A percentile compares a stretch with the other conserved stretches of the same genome.
Conservation (phyloP, 78 protist species). For the Emiliania huxleyi region DNA sequence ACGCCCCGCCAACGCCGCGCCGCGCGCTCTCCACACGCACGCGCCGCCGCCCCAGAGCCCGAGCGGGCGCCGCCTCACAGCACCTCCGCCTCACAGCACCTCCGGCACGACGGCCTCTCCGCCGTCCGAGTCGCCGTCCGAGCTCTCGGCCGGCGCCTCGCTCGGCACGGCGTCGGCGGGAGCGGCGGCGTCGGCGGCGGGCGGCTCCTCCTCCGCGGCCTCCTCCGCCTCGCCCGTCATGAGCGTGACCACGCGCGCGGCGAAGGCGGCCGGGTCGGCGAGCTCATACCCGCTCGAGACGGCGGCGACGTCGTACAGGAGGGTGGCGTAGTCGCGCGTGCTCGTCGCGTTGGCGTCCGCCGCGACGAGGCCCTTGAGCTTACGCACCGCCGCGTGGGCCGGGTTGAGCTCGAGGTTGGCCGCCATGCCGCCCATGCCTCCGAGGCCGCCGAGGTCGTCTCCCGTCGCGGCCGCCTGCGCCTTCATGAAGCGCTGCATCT, state of each 20-base stretch:
- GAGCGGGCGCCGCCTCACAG: too few species aligned
- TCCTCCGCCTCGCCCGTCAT: neutral
- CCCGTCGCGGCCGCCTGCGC: slow-evolving; percentile 46
- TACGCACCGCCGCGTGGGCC: slow-evolving; percentile 67
- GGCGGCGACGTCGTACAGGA: slow-evolving; percentile 5
- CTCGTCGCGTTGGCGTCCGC: neutral
- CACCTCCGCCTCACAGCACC: neutral
- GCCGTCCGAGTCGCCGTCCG: neutral
- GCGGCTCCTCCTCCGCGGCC: neutral
- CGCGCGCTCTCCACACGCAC: too few species aligned
- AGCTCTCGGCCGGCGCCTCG: neutral
- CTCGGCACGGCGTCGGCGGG: neutral
- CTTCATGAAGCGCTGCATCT: slow-evolving; percentile 67
- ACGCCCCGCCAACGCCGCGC: too few species aligned
- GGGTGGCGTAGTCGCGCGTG: neutral
- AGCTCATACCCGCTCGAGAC: slow-evolving; percentile 2
- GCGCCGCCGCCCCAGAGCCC: too few species aligned
- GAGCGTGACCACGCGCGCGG: neutral
- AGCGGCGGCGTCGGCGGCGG: neutral
- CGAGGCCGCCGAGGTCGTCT: neutral
- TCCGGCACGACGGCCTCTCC: neutral
- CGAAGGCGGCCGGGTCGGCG: neutral
- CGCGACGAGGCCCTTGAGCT: slow-evolving; percentile 33
- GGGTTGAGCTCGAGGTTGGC: slow-evolving; percentile 80
- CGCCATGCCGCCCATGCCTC: neutral